Evolutionary conservation across 345 rosid species (phyloP).

Genomic region (Cardamine resedifolia): DNA sequence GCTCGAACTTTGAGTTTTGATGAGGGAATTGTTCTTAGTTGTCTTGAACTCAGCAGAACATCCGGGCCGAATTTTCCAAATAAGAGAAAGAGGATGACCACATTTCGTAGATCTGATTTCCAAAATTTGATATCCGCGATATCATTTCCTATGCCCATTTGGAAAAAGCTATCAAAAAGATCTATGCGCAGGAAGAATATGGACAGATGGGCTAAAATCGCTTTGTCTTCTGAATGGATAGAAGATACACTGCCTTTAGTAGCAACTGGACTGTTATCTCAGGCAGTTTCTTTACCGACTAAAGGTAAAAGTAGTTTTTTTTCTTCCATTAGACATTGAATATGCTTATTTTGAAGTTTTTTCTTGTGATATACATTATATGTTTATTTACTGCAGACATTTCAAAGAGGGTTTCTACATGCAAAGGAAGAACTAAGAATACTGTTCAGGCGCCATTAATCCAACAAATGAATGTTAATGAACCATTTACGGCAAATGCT

Average conservation of each 20-base stretch:
- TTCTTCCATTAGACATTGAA: neutral
- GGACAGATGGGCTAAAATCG: neutral
- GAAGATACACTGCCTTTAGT: too few species aligned
- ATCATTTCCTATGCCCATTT: neutral
- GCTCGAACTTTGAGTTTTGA: neutral
- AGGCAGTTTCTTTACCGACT: neutral
- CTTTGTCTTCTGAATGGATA: too few species aligned
- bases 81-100: conserved; percentile 9
- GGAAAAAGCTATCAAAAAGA: conserved; percentile 19
- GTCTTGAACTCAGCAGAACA: neutral
- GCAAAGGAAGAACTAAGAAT: neutral
- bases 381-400: neutral
- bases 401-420: neutral
- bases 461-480: too few species aligned
- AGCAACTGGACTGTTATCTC: too few species aligned
- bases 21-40: neutral
- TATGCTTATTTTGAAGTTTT: neutral
- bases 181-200: neutral
- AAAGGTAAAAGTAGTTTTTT: neutral
- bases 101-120: conserved; percentile 1
- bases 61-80: neutral
- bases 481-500: too few species aligned
- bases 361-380: neutral
- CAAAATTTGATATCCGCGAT: neutral
- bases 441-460: neutral